Evolutionary conservation across 495 filamentous ascomycete species (phyloP).

Genomic region (Usnea hakonensis): DNA sequence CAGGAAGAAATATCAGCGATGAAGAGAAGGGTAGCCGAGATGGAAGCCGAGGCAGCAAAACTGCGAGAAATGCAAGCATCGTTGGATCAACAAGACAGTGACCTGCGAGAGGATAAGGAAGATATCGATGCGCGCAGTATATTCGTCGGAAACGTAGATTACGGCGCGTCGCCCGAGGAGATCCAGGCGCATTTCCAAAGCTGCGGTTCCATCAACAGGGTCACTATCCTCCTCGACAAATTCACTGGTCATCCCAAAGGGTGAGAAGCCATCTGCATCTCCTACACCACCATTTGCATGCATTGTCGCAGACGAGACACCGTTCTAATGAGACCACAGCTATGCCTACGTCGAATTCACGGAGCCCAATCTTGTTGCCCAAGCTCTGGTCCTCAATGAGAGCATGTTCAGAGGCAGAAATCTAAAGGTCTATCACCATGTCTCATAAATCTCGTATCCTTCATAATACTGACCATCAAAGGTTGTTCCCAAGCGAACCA

Average conservation of each 20-base stretch:
- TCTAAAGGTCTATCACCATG: constrained; percentile 63
- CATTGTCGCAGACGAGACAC: neutral
- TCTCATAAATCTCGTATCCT: neutral
- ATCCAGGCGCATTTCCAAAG: constrained; percentile 98
- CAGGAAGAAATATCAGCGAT: constrained; percentile 95
- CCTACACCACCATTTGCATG: constrained; percentile 11
- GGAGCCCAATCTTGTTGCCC: constrained; percentile 85
- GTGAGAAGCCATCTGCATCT: constrained; percentile 47
- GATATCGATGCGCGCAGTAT: constrained; percentile 93
- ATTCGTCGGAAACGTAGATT: constrained; percentile 99
- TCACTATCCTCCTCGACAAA: constrained; percentile 96
- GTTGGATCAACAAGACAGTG: constrained; percentile 75
- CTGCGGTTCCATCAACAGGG: constrained; percentile 94
- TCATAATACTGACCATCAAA: constrained; percentile 26
- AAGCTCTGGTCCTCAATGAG: constrained; percentile 92
- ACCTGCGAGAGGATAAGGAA: constrained; percentile 84
- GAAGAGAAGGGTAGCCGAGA: constrained; percentile 96
- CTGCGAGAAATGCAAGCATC: constrained; percentile 92
- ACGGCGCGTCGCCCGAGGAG: constrained; percentile 94
- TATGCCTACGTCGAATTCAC: constrained; percentile 99
- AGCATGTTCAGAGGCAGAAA: constrained; percentile 92
- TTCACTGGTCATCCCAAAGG: constrained; percentile 98
- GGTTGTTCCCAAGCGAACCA: constrained; percentile 96
- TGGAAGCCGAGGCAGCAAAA: constrained; percentile 96
- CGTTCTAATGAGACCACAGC: constrained; percentile 38